Percentiles rank a stretch among this genome's conserved stretches.
phyloP scores from a whole-genome alignment of 176 grass and related monocot genomes.

The Hyparrhenia diplandra region DNA sequence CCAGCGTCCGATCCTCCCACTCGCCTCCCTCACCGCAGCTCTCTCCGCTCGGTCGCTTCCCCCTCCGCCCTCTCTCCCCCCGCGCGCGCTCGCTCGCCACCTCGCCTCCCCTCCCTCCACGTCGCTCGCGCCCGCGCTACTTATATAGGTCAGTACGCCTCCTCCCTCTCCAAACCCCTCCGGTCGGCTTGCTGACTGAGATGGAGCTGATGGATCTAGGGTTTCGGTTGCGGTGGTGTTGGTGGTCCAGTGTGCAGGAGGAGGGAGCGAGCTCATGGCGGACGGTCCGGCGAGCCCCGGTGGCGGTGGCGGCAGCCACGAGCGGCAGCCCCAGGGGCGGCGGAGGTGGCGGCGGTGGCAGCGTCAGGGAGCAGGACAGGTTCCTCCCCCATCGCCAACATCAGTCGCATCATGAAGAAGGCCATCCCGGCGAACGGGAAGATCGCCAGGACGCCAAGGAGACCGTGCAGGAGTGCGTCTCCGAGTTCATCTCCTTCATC shows the following conservation, averaged over 20 bases:
- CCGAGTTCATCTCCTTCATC: constrained; percentile 87
- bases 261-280: constrained; percentile 46
- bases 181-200: neutral
- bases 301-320: constrained; percentile 40
- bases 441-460: constrained; percentile 84
- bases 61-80: neutral
- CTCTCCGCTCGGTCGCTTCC: constrained; percentile 9
- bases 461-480: constrained; percentile 82
- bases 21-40: constrained; percentile 36
- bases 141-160: constrained; percentile 56
- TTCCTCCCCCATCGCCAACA: constrained; percentile 79
- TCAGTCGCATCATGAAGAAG: constrained; percentile 94
- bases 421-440: constrained; percentile 71
- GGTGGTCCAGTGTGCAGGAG: neutral
- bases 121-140: constrained; percentile 26
- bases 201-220: constrained; percentile 54
- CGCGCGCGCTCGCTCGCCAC: neutral
- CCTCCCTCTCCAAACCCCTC: neutral
- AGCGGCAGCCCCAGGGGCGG: constrained; percentile 37
- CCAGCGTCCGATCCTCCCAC: constrained; percentile 78
- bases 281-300: constrained; percentile 49
- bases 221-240: constrained; percentile 8
- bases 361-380: constrained; percentile 80
- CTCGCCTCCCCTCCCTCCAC: constrained; percentile 26
- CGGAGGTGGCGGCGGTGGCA: constrained; percentile 17